Base-by-base conservation (phyloP, 208 protist species). In the Crithidia thermophila region DNA sequence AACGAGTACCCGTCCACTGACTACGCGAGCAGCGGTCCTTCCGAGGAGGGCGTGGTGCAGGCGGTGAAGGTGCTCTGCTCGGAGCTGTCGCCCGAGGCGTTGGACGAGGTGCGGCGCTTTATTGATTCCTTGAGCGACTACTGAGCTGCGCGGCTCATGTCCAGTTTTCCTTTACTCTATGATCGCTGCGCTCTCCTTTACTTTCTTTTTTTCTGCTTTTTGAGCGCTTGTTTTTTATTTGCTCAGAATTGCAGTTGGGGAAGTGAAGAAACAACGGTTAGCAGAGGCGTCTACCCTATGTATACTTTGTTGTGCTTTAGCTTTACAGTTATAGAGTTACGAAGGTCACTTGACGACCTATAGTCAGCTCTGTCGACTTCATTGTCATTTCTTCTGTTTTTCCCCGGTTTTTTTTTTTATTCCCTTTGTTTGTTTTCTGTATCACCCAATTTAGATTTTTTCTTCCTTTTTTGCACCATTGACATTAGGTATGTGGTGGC, bases 51-150 rank as follows among this genome's bases (percentile, higher is more conserved):
- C 27, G 85, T 93, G 16, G 76, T 95, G 37, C 87, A 90, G 73
- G 90, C 90, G 3, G 79, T 95, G 10, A 93, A 95, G 53, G 79
- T 93, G 28, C 61, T 95, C 16, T 85, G 85, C 60, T 83, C 85
- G 37, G 86, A 95, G 49, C 67, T 95, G 40, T 85, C 80, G 18
- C 65, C 74, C 0, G 64, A 81, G 45, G 72, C 68, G 0, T 61
- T 93, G n/a, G 50, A 81, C 7, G 84, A 94, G 52, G 77, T 94
- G 28, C 86, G 86, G 3, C 84, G 75, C 47, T 94, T 90, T 58
- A 81, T 94, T 18, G 89, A 92, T 63, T 82, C 86, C 1, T 65
- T 91, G 42, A 56, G 61, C 28, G 80, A 53, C 59, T 55, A 72
- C 16, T 72, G 42, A 52, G 21, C 20, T 16, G 28, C 6, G 49